Conservation (phyloP, 495 filamentous ascomycete genomes). For the Neurospora sp. region DNA sequence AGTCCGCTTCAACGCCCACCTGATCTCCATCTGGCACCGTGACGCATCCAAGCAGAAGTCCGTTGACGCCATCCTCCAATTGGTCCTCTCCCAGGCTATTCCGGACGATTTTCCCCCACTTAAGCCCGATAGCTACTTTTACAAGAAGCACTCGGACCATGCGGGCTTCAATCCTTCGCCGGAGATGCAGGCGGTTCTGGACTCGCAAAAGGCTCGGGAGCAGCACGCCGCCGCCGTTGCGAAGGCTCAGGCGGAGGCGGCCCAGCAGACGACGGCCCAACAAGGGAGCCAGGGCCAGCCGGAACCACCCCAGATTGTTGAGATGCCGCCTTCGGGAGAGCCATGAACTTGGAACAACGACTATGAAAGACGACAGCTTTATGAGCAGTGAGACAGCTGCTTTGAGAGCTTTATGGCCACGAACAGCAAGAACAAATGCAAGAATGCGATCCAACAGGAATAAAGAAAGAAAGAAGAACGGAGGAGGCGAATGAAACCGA, state of each 20-base stretch:
- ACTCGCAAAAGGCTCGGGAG: slow-evolving; percentile 37
- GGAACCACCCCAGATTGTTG: slow-evolving; percentile 6
- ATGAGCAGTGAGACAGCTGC: background rate
- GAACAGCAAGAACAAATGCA: background rate
- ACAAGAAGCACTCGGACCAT: slow-evolving; percentile 50
- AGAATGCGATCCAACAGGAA: background rate
- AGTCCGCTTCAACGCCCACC: slow-evolving; percentile 64
- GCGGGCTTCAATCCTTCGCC: slow-evolving; percentile 46
- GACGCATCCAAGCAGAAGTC: slow-evolving; percentile 63
- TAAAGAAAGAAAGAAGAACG: background rate
- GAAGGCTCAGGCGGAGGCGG: slow-evolving; percentile 5
- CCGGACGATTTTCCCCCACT: slow-evolving; percentile 48
- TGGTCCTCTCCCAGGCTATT: slow-evolving; percentile 58
- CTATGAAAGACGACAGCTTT: background rate
- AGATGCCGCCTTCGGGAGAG: slow-evolving; percentile 8
- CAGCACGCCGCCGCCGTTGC: slow-evolving; percentile 22
- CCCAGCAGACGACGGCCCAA: background rate
- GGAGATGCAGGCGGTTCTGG: slow-evolving; percentile 38
- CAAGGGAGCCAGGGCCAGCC: background rate
- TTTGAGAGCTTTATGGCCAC: background rate
- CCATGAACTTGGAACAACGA: background rate
- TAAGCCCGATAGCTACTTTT: slow-evolving; percentile 60
- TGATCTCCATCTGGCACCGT: slow-evolving; percentile 84
- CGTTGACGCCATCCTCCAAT: slow-evolving; percentile 57
- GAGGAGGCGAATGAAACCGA: background rate